These are phyloP conservation scores for Naumovozyma dairenensis DNA, from an alignment of 805 yeast genomes.

Conservation along the genomic window DNA sequence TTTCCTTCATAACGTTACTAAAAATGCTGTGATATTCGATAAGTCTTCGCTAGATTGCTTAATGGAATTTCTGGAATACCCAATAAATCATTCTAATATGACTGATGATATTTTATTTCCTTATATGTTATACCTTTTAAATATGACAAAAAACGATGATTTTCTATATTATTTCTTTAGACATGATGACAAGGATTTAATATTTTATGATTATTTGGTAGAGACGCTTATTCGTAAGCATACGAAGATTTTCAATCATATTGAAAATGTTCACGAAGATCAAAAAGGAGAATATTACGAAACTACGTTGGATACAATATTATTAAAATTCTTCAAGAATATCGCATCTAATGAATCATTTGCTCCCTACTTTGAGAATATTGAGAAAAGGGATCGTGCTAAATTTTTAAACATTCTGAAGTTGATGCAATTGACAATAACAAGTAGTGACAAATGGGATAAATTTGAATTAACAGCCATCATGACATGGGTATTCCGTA, in stretches of 20 bases:
- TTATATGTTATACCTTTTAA: constrained; percentile 15
- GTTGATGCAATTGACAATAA: constrained; percentile 27
- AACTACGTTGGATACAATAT: constrained; percentile 7
- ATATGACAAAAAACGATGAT: constrained; percentile 17
- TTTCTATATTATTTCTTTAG: constrained; percentile 20
- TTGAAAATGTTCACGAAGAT: neutral
- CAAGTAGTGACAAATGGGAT: constrained; percentile 32
- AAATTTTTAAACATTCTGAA: constrained; percentile 15
- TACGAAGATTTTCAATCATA: constrained; percentile 7
- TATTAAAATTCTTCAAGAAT: constrained; percentile 23
- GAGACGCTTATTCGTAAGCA: constrained; percentile 9
- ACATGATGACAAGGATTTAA: constrained; percentile 6
- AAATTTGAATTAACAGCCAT: constrained; percentile 31
- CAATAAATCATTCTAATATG: constrained; percentile 8
- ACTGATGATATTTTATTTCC: constrained; percentile 10
- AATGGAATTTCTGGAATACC: constrained; percentile 16
- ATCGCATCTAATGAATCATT: constrained; percentile 30
- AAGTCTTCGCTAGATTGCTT: constrained; percentile 10
- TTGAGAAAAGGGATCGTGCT: constrained; percentile 7
- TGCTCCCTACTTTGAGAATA: constrained; percentile 20
- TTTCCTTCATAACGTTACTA: constrained; percentile 20
- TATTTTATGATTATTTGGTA: constrained; percentile 15
- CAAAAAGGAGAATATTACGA: constrained; percentile 4
- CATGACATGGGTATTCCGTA: constrained; percentile 31
- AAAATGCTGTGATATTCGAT: constrained; percentile 13